phyloP scores from a whole-genome alignment of 352 stramenopile species.

The Phytopythium sindhum region DNA sequence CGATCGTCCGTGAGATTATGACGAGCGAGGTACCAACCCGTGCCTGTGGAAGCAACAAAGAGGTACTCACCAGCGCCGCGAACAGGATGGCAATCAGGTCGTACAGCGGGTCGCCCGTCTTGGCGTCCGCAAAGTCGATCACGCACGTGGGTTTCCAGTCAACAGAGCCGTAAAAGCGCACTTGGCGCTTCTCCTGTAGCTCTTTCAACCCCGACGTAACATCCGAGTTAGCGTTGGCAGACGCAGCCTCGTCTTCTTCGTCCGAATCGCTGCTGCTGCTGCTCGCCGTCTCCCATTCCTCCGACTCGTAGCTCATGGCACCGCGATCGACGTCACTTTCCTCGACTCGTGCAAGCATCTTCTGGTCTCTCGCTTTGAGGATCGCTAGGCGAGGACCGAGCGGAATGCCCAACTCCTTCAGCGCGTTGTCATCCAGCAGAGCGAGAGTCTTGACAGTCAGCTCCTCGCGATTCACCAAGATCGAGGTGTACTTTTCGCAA shows the following conservation, averaged over 20 bases:
- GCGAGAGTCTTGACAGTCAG: slow-evolving; percentile 45
- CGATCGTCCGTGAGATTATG: slow-evolving; percentile 1
- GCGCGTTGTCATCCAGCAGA: slow-evolving; percentile 39
- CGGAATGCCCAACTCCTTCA: slow-evolving; percentile 58
- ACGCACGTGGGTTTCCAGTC: slow-evolving; percentile 65
- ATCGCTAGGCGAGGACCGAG: slow-evolving; percentile 59
- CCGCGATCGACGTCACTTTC: slow-evolving; percentile 26
- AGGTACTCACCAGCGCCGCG: slow-evolving; percentile 55
- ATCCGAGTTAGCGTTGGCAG: slow-evolving; percentile 5
- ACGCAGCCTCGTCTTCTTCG: slow-evolving; percentile 32
- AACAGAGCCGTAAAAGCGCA: slow-evolving; percentile 40
- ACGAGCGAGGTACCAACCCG: too few relatives aligned
- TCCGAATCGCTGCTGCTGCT: slow-evolving; percentile 49
- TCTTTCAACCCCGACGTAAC: slow-evolving; percentile 12
- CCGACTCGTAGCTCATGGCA: slow-evolving; percentile 20
- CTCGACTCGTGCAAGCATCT: slow-evolving; percentile 14
- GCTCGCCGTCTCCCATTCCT: slow-evolving; percentile 52
- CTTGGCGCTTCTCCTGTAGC: slow-evolving; percentile 37
- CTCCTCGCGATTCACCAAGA: slow-evolving; percentile 59
- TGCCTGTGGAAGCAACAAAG: neutral
- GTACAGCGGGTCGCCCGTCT: slow-evolving; percentile 84
- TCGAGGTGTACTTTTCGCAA: slow-evolving; percentile 46
- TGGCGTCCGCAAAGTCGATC: slow-evolving; percentile 87
- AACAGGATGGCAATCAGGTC: slow-evolving; percentile 84
- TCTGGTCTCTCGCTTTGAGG: slow-evolving; percentile 24